These are phyloP conservation scores for Sporisorium exsertum DNA, from an alignment of 1,284 basidiomycete species.

Conservation along the genomic window DNA sequence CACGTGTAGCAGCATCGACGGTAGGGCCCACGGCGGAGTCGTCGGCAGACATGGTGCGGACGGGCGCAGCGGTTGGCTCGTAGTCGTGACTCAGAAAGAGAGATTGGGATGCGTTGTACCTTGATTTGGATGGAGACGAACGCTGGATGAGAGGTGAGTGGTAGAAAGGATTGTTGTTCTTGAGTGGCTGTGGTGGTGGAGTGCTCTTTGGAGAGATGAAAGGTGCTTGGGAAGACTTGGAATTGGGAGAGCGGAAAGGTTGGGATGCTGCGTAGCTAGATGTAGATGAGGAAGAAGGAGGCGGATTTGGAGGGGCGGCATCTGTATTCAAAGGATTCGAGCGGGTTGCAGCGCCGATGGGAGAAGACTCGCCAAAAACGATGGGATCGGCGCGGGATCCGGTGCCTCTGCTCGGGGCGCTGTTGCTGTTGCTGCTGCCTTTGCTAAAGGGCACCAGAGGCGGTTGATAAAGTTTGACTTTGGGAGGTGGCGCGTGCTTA, in stretches of 20 bases:
- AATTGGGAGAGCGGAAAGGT: conserved; percentile 42
- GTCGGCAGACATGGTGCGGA: conserved; percentile 10
- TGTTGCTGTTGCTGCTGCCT: neutral
- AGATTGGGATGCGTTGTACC: conserved; percentile 4
- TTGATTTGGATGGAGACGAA: conserved; percentile 22
- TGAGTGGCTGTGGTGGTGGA: conserved; percentile 21
- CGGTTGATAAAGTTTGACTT: conserved; percentile 51
- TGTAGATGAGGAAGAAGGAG: conserved; percentile 8
- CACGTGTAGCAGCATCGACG: conserved; percentile 53
- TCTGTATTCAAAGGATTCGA: conserved; percentile 8
- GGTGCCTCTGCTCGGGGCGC: conserved; percentile 6
- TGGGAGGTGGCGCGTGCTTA: conserved; percentile 52
- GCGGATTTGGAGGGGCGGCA: conserved; percentile 1
- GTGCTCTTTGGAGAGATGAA: conserved; percentile 43
- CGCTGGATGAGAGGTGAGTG: conserved; percentile 20
- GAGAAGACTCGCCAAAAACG: conserved; percentile 42
- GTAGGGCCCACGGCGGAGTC: conserved; percentile 15
- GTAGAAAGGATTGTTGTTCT: conserved; percentile 47
- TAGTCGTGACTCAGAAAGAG: conserved; percentile 26
- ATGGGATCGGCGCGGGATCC: conserved; percentile 40
- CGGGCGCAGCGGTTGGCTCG: conserved; percentile 7
- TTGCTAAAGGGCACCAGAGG: conserved; percentile 14
- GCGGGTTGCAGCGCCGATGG: conserved; percentile 17
- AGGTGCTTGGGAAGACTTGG: conserved; percentile 28
- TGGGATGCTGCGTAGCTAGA: conserved; percentile 39